Percentiles rank a stretch among this genome's conserved stretches.
Evolutionary conservation across 257 asterid species (phyloP).

Genomic region (Ilex asprella): DNA sequence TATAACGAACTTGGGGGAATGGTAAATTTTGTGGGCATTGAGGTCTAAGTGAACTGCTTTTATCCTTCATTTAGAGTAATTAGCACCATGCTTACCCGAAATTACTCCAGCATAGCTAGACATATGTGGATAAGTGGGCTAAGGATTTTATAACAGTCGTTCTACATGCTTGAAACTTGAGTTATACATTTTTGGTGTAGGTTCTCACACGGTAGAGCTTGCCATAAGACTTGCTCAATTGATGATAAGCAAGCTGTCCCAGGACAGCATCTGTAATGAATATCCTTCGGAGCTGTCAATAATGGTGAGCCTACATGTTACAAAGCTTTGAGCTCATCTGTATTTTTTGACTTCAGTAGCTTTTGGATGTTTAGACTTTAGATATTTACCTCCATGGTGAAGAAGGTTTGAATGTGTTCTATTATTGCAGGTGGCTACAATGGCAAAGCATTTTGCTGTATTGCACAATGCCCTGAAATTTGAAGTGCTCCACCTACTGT

Average conservation of each 20-base stretch:
- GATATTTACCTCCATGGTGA: constrained; percentile 3
- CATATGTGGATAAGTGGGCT: neutral
- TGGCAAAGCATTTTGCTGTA: constrained; percentile 70
- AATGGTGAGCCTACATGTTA: constrained; percentile 42
- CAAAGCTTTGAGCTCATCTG: neutral
- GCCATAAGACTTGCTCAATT: constrained; percentile 64
- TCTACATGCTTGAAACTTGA: constrained; percentile 12
- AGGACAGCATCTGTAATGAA: constrained; percentile 36
- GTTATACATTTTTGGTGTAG: constrained; percentile 25
- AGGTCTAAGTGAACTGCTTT: no score
- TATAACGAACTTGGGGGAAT: neutral
- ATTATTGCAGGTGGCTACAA: constrained; percentile 62
- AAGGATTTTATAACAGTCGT: neutral
- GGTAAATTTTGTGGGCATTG: neutral
- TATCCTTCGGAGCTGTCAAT: constrained; percentile 56
- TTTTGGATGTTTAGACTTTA: neutral
- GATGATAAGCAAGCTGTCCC: constrained; percentile 58
- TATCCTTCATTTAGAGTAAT: no score
- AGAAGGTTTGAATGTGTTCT: constrained; percentile 5
- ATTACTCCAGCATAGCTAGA: neutral
- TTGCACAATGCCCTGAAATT: constrained; percentile 75
- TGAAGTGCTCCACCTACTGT: constrained; percentile 78
- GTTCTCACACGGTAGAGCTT: constrained; percentile 55
- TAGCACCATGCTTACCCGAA: no score
- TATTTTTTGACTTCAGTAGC: constrained; percentile 5